Evolutionary conservation across 257 asterid species (phyloP), one percentile per base, ranked within the genome.

Genomic region (Echium plantagineum): DNA sequence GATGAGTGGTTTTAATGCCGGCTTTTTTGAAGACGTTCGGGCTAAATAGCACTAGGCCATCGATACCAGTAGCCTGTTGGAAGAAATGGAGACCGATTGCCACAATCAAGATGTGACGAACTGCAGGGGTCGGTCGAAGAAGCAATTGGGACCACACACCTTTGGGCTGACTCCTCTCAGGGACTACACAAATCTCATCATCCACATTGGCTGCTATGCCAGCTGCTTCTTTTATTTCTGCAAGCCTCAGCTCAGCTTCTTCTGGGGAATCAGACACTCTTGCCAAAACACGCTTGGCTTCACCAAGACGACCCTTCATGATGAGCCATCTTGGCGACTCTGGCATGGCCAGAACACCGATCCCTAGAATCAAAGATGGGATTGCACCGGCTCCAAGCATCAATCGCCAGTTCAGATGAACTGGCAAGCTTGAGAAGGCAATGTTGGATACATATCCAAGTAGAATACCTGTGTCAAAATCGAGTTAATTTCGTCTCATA

Each of bases 291-390:
- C 30, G 8, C 22, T 53, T 53, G 5, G 57, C 57, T 1, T 53
- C 57, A 53, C 57, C 57, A 53, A 53, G 57, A 17, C 22, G 57
- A 53, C 57, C 57, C 22, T 53, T n/a, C 57, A 53, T 35, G 7
- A 35, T 5, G 10, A 35, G 10, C 46, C 46, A 35, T 9, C 46
- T 35, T 5, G 46, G 46, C 7, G 46, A 35, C 46, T 35, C 46
- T 35, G 46, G 46, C 46, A 35, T 35, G 46, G 46, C 46, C 7
- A 53, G 9, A 21, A 53, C 57, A 15, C 57, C 57, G 15, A 53
- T 5, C 2, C 21, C 57, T 10, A 53, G 9, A 1, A 53, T 6
- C 5, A 53, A 9, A 5, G 57, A 53, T 4, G 57, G 57, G 19
- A 53, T 53, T 2, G 57, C 57, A 0, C 57, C 57, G 57, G 22